phyloP scores from a whole-genome alignment of 768 basidiomycete species.

The Trametes cinnabarina region DNA sequence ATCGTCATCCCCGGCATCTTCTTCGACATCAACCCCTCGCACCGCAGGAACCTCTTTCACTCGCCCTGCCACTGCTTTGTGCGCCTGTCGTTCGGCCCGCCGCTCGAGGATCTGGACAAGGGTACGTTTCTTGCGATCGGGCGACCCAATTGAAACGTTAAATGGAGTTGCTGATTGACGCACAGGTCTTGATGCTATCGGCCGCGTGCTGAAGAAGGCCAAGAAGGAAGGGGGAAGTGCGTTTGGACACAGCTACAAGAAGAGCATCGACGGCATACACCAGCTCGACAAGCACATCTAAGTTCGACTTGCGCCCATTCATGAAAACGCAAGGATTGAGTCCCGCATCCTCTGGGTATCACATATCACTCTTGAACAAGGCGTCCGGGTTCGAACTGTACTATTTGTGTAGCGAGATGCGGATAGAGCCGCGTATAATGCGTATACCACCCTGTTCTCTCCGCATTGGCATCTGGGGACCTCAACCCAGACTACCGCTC shows the following conservation, averaged over 20 bases:
- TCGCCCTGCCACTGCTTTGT: constrained; percentile 91
- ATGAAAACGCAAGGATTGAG: too few relatives aligned
- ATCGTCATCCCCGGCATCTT: constrained; percentile 92
- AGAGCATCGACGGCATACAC: constrained; percentile 44
- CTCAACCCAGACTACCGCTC: constrained; percentile 18
- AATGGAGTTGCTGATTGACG: background rate
- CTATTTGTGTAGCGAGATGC: background rate
- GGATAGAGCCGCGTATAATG: background rate
- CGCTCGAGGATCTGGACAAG: constrained; percentile 73
- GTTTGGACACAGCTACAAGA: constrained; percentile 73
- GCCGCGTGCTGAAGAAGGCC: constrained; percentile 68
- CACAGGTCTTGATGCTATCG: constrained; percentile 85
- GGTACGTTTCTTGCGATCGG: constrained; percentile 39
- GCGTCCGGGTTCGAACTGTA: too few relatives aligned
- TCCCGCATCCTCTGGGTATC: too few relatives aligned
- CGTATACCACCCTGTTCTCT: background rate
- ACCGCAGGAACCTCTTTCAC: constrained; percentile 85
- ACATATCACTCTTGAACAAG: too few relatives aligned
- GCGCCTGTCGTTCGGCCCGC: constrained; percentile 83
- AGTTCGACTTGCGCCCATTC: background rate
- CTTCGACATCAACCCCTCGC: constrained; percentile 78
- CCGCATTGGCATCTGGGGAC: constrained; percentile 3
- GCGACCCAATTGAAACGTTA: background rate
- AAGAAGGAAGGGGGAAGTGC: constrained; percentile 55
- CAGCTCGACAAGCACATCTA: constrained; percentile 18